Evolutionary conservation across 306 rosid genomes (phyloP), one percentile per base, ranked within the genome.

Genomic region (Dalbergia oliveri): DNA sequence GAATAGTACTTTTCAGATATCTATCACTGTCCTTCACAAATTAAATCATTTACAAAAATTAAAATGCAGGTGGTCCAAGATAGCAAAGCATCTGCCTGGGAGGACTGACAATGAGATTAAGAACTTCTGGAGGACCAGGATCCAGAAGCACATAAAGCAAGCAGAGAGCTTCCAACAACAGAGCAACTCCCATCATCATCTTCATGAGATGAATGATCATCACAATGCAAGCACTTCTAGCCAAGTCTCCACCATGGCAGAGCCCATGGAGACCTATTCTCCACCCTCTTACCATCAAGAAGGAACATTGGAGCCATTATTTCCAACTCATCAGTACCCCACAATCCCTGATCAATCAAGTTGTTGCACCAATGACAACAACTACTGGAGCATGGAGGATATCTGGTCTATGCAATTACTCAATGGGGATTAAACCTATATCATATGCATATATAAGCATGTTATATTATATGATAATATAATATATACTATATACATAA

Each of bases 51-150:
- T 43, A 70, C 44, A 18, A 19, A 50, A 18, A 60, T 44, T 8
- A 44, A 26, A 54, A 45, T 56, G 63, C 75, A 93, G 99, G 98
- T 95, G 99, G 99, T 93, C 99, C 65, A 95, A 91, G 88, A 93
- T 95, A 31, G 99, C 99, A 11, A 95, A 92, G 85, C 97, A 95
- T 73, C 87, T 95, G 5, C 99, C 99, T 0, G 99, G 99, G 85
- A 85, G 99, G 81, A 95, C 99, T 12, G 99, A 95, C 65, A 95
- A 95, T 67, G 99, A 95, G 80, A 95, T 95, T 23, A 95, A 95
- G 85, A 95, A 95, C 76, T 95, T 89, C 12, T 95, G 99, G 99
- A 95, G 99, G 90, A 95, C 99, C 2, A 89, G 97, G 84, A 95
- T 95, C 51, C 99, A 95, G 23, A 95, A 95, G 72, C 97, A 93